phyloP scores from a whole-genome alignment of 192 early-diverging fungal species.

The Gamsiella multidivaricata region DNA sequence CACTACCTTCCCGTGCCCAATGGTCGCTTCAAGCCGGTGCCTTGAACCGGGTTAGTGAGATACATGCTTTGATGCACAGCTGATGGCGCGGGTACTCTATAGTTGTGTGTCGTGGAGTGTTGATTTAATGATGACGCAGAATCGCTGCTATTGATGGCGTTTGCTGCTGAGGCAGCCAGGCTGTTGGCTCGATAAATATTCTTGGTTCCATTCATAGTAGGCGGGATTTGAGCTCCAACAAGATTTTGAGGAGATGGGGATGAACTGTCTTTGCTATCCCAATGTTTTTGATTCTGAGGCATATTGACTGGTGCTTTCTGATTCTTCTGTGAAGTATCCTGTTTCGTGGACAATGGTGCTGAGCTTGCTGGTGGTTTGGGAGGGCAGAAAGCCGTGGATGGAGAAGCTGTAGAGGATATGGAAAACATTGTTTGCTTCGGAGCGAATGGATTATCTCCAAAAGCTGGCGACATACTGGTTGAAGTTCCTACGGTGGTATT shows the following conservation, averaged over 20 bases:
- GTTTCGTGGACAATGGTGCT: too few relatives aligned
- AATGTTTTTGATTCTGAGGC: background rate
- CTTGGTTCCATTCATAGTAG: background rate
- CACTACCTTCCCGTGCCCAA: slow-evolving; percentile 8
- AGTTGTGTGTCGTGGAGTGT: background rate
- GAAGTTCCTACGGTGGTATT: too few relatives aligned
- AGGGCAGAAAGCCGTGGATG: too few relatives aligned
- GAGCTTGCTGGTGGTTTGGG: too few relatives aligned
- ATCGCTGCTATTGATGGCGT: background rate
- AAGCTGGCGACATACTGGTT: too few relatives aligned
- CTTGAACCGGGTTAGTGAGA: slow-evolving; percentile 1
- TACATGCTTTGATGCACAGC: background rate
- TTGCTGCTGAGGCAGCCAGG: slow-evolving; percentile 9
- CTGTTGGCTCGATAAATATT: slow-evolving; percentile 33
- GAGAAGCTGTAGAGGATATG: too few relatives aligned
- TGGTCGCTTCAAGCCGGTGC: slow-evolving; percentile 26
- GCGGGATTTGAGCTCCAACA: slow-evolving; percentile 1
- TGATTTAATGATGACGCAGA: background rate
- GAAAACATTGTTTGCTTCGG: background rate
- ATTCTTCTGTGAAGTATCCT: too few relatives aligned
- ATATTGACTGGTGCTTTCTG: too few relatives aligned
- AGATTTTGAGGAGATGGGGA: background rate
- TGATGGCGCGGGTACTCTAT: background rate
- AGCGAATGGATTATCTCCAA: background rate
- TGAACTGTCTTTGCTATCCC: background rate